Base-by-base conservation (phyloP, 1,139 yeast genomes). In the Pichia terricola region DNA sequence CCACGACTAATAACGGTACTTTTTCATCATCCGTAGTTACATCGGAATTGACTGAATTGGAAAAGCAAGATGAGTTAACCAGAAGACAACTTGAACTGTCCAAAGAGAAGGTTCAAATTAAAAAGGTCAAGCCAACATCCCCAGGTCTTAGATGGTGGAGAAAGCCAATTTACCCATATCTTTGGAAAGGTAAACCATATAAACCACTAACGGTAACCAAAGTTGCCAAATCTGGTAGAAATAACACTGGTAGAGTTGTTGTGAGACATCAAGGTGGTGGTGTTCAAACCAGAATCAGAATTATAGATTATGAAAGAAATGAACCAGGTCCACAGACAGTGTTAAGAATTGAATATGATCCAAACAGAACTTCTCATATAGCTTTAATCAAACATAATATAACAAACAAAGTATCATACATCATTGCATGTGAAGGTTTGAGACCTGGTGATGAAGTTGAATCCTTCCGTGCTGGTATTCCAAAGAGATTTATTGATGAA, bases 191-290 rank as follows among this genome's bases (percentile, higher is more conserved):
- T 7, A 72, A 79, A 43, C 96, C 98, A 3, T 66, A 84, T 44
- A 72, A 73, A 59, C 80, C 79, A 45, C 72, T 91, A 59, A 91
- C 99, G 0, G 73, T 73, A 28, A 77, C 89, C 35, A 78, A 77
- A 58, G 80, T 81, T 61, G 75, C 77, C 49, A 77, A 79, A 40
- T 83, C 95, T 44, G 99, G 99, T 53, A 81, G 99, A 68, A 89
- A 91, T 63, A 74, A 84, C 64, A 71, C 82, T 10, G 99, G 99
- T 54, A 75, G 77, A 53, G 86, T 91, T 57, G 86, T 96, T 7
- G 82, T 87, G 38, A 79, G 98, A 61, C 96, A 94, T 62, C 79
- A 94, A 64, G 98, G 98, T 62, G 98, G 98, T 57, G 98, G 97
- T 39, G 94, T 86, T 62, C 87, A 84, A 64, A 81, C 88, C 59